Percentiles rank a stretch among this genome's conserved stretches.
Conservation (phyloP, 371 early-diverging fungal species). For the Nematocida parisii region DNA sequence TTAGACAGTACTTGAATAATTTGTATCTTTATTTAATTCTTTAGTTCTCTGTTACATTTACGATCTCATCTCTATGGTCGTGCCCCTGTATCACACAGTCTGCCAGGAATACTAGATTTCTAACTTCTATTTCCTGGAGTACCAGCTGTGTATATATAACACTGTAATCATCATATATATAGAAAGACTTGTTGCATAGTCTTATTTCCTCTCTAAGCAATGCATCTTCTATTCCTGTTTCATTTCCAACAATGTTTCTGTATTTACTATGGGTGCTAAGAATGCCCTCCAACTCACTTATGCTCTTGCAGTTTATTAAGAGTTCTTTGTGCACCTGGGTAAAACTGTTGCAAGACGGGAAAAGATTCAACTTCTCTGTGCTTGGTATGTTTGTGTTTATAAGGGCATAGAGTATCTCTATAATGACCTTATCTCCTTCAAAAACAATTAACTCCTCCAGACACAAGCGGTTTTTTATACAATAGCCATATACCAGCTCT, state of each 20-base stretch:
- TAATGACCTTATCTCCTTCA: slow-evolving; percentile 66
- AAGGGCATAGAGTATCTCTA: slow-evolving; percentile 65
- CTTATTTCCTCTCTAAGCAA: slow-evolving; percentile 42
- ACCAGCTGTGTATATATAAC: slow-evolving; percentile 80
- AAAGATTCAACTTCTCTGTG: slow-evolving; percentile 58
- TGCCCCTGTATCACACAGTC: slow-evolving; percentile 96
- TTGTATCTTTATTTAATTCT: neutral
- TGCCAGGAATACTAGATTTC: slow-evolving; percentile 96
- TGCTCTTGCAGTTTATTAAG: slow-evolving; percentile 37
- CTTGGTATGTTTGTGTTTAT: slow-evolving; percentile 42
- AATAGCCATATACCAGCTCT: slow-evolving; percentile 54
- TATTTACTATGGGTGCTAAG: slow-evolving; percentile 49
- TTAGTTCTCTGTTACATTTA: slow-evolving; percentile 25
- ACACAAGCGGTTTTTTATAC: slow-evolving; percentile 41
- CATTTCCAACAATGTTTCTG: slow-evolving; percentile 35
- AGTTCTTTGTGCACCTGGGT: slow-evolving; percentile 18
- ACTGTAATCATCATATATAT: slow-evolving; percentile 61
- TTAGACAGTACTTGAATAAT: no score
- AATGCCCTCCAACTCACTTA: slow-evolving; percentile 63
- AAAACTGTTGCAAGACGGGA: slow-evolving; percentile 55
- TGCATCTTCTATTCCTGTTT: slow-evolving; percentile 48
- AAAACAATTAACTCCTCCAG: slow-evolving; percentile 60
- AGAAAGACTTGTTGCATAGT: slow-evolving; percentile 64
- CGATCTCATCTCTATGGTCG: slow-evolving; percentile 70
- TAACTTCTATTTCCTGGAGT: slow-evolving; percentile 95